These are phyloP conservation scores for Eucalyptus sideroxylon DNA, from an alignment of 345 rosid species.

Conservation along the genomic window DNA sequence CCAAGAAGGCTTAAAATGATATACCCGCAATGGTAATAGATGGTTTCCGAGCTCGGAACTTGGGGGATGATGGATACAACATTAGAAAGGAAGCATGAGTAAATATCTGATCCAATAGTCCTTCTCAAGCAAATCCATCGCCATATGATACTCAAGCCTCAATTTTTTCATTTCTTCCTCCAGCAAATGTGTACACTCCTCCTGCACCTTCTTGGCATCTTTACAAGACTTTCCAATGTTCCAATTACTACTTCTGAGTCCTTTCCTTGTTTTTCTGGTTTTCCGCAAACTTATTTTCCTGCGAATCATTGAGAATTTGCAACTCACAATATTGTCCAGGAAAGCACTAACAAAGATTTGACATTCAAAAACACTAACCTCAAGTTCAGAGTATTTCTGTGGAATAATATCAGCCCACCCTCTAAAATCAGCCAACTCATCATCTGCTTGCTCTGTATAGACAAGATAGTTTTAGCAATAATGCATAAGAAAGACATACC, in stretches of 20 bases:
- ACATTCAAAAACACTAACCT: slow-evolving; percentile 19
- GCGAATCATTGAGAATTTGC: neutral
- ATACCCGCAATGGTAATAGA: neutral
- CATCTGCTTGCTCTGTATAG: slow-evolving; percentile 47
- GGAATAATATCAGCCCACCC: slow-evolving; percentile 38
- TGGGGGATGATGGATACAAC: neutral
- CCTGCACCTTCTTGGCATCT: neutral
- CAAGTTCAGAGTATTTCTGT: neutral
- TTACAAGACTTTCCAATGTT: neutral
- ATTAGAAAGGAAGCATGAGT: neutral
- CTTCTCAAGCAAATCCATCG: neutral
- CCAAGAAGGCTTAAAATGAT: neutral
- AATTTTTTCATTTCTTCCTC: slow-evolving; percentile 34
- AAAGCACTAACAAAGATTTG: neutral
- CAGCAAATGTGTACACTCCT: neutral
- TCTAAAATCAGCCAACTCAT: slow-evolving; percentile 53
- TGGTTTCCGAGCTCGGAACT: neutral
- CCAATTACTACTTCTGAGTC: neutral
- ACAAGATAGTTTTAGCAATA: neutral
- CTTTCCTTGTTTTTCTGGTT: neutral
- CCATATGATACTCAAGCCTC: slow-evolving; percentile 30
- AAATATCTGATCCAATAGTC: neutral
- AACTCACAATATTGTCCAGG: neutral
- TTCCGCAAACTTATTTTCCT: neutral
- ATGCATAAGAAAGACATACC: neutral